Evolutionary conservation across 495 filamentous ascomycete genomes (phyloP), one percentile per base, ranked within the genome.

Genomic region (Podospora sp.): DNA sequence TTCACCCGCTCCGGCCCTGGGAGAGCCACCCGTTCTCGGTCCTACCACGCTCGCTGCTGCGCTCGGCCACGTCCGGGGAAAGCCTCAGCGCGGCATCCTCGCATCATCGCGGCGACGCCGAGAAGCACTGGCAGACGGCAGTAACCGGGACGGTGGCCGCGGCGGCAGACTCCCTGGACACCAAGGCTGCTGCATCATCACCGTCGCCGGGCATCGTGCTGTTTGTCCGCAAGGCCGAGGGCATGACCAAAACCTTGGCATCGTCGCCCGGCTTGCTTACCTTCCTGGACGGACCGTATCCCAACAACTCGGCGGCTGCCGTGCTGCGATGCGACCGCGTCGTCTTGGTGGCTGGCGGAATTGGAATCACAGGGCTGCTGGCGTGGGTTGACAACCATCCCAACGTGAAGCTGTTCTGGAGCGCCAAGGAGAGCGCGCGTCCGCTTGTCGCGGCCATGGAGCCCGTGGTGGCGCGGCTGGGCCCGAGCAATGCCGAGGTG

Each of bases 321-420:
- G 35, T 74, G 24, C 69, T 68, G 8, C 61, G 63, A n/a, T 71
- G 70, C 55, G 74, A 77, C 65, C 77, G 67, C 26, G 56, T 83
- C 26, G 21, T 82, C 27, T 72, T 82, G 24, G 77, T 83, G 52
- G 75, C 63, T 1, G 81, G 80, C 26, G 81, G 80, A 25, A 80
- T 83, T 51, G 81, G 81, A 14, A 78, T 83, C 66, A 82, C 80
- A 0, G 72, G 75, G 36, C 4, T 79, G 6, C 56, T 81, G 8
- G 65, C 77, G 6, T 78, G 63, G 40, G 26, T 73, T 12, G 3
- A 18, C 40, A 56, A 63, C 62, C 79, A 81, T 36, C 51, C 18
- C 14, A 81, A 81, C 55, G 71, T 75, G 21, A 83, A 79, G 67
- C 66, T 84, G 12, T 62, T 14, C 29, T 82, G 77, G 78, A 75